Base-by-base conservation (phyloP, 495 filamentous ascomycete genomes). In the Podospora australis region DNA sequence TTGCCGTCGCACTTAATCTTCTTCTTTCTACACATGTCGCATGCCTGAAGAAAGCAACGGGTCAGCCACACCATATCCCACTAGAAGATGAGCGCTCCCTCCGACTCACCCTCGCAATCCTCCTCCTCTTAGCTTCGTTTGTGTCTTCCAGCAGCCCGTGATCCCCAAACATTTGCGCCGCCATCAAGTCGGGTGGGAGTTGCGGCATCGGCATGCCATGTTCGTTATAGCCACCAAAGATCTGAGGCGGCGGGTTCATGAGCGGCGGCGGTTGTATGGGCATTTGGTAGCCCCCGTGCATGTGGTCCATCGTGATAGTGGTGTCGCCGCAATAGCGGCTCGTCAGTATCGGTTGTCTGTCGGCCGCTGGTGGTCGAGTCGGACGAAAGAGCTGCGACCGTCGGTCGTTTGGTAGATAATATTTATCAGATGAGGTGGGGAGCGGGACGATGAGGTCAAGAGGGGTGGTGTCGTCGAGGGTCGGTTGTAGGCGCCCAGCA, bases 1-100 rank as follows among this genome's bases (percentile, higher is more conserved):
- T 94, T 95, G 43, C 92, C 92, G 62, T 98, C 94, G 68, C 92
- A 98, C 70, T 97, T 97, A 62, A 98, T 97, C 78, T 98, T 98
- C 75, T 97, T 98, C 71, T 96, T 96, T 53, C 92, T 81, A 62
- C 92, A 98, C 91, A 96, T 95, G 63, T 98, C 92, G 73, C 92
- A 98, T 42, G 92, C 92, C 87, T 91, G 64, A 30, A 49, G 44
- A 16, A 29, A 20, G 26, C 29, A 24, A 28, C 39, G 48, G 50
- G 58, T 69, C 49, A 66, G 59, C 56, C 24, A 44, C 44, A 43
- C 50, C 16, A 11, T 19, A 6, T 29, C 32, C 19, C 21, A 21
- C 30, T 2, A 48, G 32, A 7, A 13, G 23, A 21, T 28, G 11
- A 35, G 14, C 2, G 39, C 23, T 13, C 24, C 6, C 26, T 40